Evolutionary conservation across 2,329 filamentous ascomycete genomes (phyloP).

Genomic region (Colletotrichum liriopes): DNA sequence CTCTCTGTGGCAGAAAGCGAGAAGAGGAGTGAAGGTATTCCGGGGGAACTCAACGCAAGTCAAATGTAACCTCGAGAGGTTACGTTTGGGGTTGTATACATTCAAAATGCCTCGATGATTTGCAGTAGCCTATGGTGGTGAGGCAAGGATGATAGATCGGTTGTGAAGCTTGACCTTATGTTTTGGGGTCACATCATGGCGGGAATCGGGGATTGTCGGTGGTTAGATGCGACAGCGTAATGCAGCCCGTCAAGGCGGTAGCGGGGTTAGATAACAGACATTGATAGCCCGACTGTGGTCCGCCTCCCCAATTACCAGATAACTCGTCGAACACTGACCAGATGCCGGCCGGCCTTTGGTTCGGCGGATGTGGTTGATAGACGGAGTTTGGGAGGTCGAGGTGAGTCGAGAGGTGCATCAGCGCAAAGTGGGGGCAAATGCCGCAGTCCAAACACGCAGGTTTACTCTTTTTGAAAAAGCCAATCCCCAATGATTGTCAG

Average conservation of each 20-base stretch:
- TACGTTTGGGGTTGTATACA: neutral
- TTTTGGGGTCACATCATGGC: neutral
- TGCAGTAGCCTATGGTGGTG: neutral
- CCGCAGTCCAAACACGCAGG: neutral
- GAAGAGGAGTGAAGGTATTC: neutral
- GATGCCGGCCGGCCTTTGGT: constrained; percentile 35
- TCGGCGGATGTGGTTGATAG: neutral
- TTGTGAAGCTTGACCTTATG: too few species aligned
- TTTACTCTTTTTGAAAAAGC: neutral
- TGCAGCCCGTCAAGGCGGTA: neutral
- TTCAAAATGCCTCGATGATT: neutral
- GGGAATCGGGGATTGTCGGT: neutral
- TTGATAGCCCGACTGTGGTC: neutral
- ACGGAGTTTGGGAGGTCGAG: neutral
- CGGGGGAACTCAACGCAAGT: neutral
- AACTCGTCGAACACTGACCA: neutral
- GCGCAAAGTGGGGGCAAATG: neutral
- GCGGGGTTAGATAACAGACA: neutral
- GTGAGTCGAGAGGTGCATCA: neutral
- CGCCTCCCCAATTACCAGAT: neutral
- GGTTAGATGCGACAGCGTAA: neutral
- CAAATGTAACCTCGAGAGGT: neutral
- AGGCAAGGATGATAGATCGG: neutral
- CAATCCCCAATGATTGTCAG: neutral
- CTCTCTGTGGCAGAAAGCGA: neutral